Evolutionary conservation across 306 rosid species (phyloP).

Genomic region (Morella rubra): DNA sequence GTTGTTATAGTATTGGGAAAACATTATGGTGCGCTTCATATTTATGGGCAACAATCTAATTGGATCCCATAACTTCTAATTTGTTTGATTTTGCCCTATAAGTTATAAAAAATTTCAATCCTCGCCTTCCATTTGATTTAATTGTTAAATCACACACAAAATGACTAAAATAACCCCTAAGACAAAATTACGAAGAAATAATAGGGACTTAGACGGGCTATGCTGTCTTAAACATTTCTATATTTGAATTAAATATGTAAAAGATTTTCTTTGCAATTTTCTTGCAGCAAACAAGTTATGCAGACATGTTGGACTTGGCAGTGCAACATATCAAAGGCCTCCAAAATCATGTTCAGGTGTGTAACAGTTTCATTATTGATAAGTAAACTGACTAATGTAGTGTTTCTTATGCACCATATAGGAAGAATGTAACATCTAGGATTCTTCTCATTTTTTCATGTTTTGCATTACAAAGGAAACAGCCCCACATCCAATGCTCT

Average conservation of each 20-base stretch:
- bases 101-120: too few species aligned
- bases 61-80: too few species aligned
- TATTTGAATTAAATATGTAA: too few species aligned
- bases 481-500: background rate
- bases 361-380: conserved; percentile 21
- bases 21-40: too few species aligned
- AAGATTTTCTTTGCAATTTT: conserved; percentile 15
- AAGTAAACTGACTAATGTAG: background rate
- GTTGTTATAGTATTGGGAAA: too few species aligned
- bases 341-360: conserved; percentile 87
- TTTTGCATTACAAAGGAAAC: background rate
- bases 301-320: conserved; percentile 97
- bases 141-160: too few species aligned
- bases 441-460: background rate
- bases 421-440: background rate
- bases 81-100: too few species aligned
- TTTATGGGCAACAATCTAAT: too few species aligned
- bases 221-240: too few species aligned
- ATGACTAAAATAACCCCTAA: too few species aligned
- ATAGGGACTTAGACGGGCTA: background rate
- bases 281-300: conserved; percentile 93
- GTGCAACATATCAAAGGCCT: conserved; percentile 98
- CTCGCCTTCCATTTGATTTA: too few species aligned
- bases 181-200: background rate
- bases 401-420: background rate